Evolutionary conservation across 441 rosid genomes (phyloP).

Genomic region (Isatis lusitanica): DNA sequence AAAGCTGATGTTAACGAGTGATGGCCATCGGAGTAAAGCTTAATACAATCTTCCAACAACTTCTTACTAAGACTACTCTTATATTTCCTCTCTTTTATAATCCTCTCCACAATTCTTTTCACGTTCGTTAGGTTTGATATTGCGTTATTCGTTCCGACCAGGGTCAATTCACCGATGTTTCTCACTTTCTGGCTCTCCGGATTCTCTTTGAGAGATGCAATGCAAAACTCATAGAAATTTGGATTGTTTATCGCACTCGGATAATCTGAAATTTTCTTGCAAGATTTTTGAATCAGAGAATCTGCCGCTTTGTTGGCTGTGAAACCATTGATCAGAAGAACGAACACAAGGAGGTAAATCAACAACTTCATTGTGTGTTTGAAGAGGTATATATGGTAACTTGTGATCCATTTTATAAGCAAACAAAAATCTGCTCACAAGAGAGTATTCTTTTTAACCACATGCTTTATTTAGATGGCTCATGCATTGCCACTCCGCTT

Average conservation of each 20-base stretch:
- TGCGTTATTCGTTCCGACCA: slow-evolving; percentile 27
- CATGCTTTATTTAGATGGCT: not conserved
- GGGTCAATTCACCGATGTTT: slow-evolving; percentile 28
- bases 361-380: not conserved
- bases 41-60: not conserved
- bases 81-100: slow-evolving; percentile 19
- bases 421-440: not conserved
- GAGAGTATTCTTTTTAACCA: not conserved
- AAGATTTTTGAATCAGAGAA: slow-evolving; percentile 9
- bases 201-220: slow-evolving; percentile 14
- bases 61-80: not conserved
- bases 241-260: not conserved
- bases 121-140: slow-evolving; percentile 40
- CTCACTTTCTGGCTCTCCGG: slow-evolving; percentile 7
- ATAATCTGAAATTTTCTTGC: not conserved
- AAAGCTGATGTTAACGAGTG: not conserved
- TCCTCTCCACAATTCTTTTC: slow-evolving; percentile 22
- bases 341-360: not conserved
- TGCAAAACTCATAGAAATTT: not conserved
- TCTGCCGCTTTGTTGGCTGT: slow-evolving; percentile 2
- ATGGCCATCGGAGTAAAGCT: not conserved
- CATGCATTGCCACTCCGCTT: too few relatives aligned
- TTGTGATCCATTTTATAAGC: slow-evolving; percentile 1
- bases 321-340: slow-evolving; percentile 2
- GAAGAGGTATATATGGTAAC: not conserved